Conservation (phyloP, 768 basidiomycete species). For the Podaxis rugospora region DNA sequence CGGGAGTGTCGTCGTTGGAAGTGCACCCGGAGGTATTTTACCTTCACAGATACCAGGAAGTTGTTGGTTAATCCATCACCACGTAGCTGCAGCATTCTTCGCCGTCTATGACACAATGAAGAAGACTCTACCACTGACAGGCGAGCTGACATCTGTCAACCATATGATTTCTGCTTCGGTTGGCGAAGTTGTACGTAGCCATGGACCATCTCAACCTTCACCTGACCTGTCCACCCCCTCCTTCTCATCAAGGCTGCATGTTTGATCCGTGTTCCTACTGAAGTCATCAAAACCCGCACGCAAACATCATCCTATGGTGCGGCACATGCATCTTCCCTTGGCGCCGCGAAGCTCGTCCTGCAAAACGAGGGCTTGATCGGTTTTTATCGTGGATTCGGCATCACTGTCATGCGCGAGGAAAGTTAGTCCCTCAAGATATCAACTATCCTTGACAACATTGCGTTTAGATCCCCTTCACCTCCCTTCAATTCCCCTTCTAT, state of each 20-base stretch:
- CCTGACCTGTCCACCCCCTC: constrained; percentile 1
- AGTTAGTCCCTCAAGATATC: constrained; percentile 6
- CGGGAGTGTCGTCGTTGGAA: constrained; percentile 91
- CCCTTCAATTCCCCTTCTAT: constrained; percentile 93
- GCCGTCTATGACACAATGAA: constrained; percentile 91
- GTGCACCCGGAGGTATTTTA: constrained; percentile 84
- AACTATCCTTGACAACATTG: constrained; percentile 16
- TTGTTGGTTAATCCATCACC: neutral
- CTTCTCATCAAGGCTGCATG: constrained; percentile 64
- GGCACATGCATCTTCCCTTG: constrained; percentile 51
- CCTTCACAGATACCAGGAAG: neutral
- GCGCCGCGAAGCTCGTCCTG: constrained; percentile 53
- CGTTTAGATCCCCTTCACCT: constrained; percentile 89
- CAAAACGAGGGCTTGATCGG: constrained; percentile 65
- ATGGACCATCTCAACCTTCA: neutral
- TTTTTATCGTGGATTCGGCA: constrained; percentile 85
- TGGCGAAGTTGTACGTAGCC: constrained; percentile 49
- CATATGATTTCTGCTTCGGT: constrained; percentile 54
- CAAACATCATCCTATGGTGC: constrained; percentile 78
- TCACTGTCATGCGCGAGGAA: constrained; percentile 58
- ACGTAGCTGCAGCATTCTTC: constrained; percentile 89
- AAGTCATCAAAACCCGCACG: constrained; percentile 90
- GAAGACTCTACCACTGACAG: constrained; percentile 56
- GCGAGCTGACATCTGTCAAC: constrained; percentile 57
- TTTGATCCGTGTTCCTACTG: constrained; percentile 90